phyloP scores from a whole-genome alignment of 257 asterid species.

The Solanum pinnatisectum region DNA sequence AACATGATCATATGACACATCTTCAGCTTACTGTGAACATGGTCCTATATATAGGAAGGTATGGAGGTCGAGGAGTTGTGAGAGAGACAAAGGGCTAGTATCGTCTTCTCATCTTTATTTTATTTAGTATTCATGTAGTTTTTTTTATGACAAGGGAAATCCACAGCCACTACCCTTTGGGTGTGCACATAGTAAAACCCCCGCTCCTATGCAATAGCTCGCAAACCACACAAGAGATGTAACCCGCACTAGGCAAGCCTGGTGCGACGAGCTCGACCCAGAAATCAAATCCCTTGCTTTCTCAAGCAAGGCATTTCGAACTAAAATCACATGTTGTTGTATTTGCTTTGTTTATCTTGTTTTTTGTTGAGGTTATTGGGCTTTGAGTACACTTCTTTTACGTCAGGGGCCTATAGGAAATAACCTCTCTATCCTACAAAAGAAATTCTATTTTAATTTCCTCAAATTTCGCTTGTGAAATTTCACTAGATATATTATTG shows the following conservation, averaged over 20 bases:
- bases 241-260: too few relatives aligned
- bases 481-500: not conserved
- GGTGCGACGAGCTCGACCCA: too few relatives aligned
- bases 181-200: too few relatives aligned
- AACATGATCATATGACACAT: too few relatives aligned
- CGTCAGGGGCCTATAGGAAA: not conserved
- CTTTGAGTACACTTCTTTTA: not conserved
- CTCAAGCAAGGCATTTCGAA: too few relatives aligned
- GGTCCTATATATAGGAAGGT: not conserved
- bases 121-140: not conserved
- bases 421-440: not conserved
- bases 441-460: not conserved
- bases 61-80: not conserved
- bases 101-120: not conserved
- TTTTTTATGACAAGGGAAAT: too few relatives aligned
- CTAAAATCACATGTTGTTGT: not conserved
- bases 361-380: not conserved
- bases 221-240: too few relatives aligned
- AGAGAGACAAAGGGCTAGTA: not conserved
- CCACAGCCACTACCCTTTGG: too few relatives aligned
- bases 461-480: not conserved
- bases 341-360: not conserved
- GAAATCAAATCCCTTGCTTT: too few relatives aligned
- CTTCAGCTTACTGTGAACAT: not conserved
- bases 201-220: too few relatives aligned